Percentiles rank a stretch among this genome's conserved stretches.
Conservation (phyloP, 345 rosid species). For the Eucalyptus polybractea region DNA sequence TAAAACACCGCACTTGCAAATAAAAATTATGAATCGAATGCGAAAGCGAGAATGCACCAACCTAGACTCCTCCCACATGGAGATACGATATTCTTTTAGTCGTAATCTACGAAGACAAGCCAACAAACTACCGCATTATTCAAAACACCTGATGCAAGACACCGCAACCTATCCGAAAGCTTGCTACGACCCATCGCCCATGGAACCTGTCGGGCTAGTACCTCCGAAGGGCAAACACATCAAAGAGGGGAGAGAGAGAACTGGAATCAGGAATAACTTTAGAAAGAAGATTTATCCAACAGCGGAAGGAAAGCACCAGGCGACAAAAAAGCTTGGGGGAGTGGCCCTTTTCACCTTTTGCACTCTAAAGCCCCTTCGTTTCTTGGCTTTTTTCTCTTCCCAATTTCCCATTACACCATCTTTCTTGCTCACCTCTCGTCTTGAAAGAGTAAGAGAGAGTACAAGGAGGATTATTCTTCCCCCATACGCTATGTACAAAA, state of each 20-base stretch:
- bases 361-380: not conserved
- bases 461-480: not conserved
- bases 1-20: not conserved
- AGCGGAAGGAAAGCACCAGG: not conserved
- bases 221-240: not conserved
- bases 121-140: not conserved
- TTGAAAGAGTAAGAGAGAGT: not conserved
- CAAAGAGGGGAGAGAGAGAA: not conserved
- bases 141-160: not conserved
- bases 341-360: not conserved
- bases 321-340: not conserved
- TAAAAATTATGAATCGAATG: not conserved
- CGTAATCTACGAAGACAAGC: not conserved
- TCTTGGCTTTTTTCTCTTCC: not conserved
- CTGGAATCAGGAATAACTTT: not conserved
- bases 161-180: not conserved
- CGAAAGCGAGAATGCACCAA: not conserved
- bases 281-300: not conserved
- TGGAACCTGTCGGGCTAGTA: not conserved
- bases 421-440: not conserved
- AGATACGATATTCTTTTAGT: not conserved
- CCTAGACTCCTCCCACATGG: not conserved
- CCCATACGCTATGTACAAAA: not conserved
- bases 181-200: not conserved
- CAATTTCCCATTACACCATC: not conserved